Conservation (phyloP, 148 eudicot genomes). For the Chenopodium formosanum region DNA sequence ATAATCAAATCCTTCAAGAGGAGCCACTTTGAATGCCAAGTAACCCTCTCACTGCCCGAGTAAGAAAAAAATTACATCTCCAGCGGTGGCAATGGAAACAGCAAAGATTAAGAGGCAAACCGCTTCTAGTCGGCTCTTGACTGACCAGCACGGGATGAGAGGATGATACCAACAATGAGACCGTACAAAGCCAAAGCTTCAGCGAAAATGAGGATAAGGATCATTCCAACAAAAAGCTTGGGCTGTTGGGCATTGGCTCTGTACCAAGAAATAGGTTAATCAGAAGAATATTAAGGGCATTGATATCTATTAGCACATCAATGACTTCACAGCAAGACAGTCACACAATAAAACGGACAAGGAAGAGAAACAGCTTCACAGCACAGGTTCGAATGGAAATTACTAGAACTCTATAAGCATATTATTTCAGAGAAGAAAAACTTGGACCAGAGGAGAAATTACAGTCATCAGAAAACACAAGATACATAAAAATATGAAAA, state of each 20-base stretch:
- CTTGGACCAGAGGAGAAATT: background rate
- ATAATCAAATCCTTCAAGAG: constrained; percentile 18
- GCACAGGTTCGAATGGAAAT: background rate
- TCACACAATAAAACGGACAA: background rate
- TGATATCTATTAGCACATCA: background rate
- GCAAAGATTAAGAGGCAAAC: constrained; percentile 10
- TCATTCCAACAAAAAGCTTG: constrained; percentile 60
- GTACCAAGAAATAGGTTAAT: constrained; percentile 22
- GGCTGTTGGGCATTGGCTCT: constrained; percentile 62
- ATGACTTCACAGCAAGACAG: background rate
- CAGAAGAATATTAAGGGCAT: background rate
- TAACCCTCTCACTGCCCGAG: constrained; percentile 18
- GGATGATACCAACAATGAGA: constrained; percentile 55
- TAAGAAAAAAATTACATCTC: constrained; percentile 28
- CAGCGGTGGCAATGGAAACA: constrained; percentile 12
- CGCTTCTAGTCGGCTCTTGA: constrained; percentile 47
- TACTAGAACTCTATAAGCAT: background rate
- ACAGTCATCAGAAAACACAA: background rate
- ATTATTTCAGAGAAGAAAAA: background rate
- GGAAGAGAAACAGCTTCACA: background rate
- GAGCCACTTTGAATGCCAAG: constrained; percentile 30
- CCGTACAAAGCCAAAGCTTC: constrained; percentile 60
- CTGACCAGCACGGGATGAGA: constrained; percentile 62
- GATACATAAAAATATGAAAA: no score
- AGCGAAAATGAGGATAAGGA: constrained; percentile 55